These are phyloP conservation scores for Pyrus betulifolia DNA, from an alignment of 306 rosid genomes.

Conservation along the genomic window DNA sequence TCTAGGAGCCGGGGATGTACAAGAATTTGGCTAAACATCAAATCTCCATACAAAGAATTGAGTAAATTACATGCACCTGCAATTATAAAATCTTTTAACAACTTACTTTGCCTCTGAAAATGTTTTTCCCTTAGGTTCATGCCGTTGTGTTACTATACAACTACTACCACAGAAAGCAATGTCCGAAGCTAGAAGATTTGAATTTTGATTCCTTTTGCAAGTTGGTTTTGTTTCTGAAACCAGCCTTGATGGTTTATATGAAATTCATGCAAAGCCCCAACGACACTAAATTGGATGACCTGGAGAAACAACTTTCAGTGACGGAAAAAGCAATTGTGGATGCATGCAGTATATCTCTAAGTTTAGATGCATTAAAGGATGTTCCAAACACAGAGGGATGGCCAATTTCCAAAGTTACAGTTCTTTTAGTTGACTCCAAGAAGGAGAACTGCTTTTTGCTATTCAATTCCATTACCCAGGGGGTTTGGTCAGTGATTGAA, in stretches of 20 bases:
- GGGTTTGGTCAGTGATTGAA: conserved; percentile 73
- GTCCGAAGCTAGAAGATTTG: conserved; percentile 45
- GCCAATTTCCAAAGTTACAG: conserved; percentile 69
- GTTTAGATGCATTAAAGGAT: conserved; percentile 53
- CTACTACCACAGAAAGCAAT: conserved; percentile 62
- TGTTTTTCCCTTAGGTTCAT: conserved; percentile 52
- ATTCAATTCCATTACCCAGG: conserved; percentile 43
- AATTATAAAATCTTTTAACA: conserved; percentile 16
- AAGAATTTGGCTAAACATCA: not conserved
- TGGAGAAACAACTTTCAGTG: conserved; percentile 56
- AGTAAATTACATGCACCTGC: not conserved
- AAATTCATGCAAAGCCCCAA: conserved; percentile 49
- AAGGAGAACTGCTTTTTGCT: conserved; percentile 57
- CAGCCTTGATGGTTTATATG: conserved; percentile 50
- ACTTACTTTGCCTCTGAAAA: conserved; percentile 15
- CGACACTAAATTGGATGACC: conserved; percentile 41
- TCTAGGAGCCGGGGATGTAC: not conserved
- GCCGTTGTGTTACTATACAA: conserved; percentile 71
- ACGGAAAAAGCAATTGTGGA: conserved; percentile 63
- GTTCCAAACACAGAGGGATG: conserved; percentile 55
- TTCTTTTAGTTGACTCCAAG: conserved; percentile 54
- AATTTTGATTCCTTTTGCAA: conserved; percentile 62
- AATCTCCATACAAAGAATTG: not conserved
- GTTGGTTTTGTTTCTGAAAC: conserved; percentile 55
- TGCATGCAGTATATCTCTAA: conserved; percentile 54